A percentile compares a stretch with the other conserved stretches of the same genome.
These are phyloP conservation scores for Penicillium sp. DNA, from an alignment of 2,329 filamentous ascomycete genomes.

Conservation along the genomic window DNA sequence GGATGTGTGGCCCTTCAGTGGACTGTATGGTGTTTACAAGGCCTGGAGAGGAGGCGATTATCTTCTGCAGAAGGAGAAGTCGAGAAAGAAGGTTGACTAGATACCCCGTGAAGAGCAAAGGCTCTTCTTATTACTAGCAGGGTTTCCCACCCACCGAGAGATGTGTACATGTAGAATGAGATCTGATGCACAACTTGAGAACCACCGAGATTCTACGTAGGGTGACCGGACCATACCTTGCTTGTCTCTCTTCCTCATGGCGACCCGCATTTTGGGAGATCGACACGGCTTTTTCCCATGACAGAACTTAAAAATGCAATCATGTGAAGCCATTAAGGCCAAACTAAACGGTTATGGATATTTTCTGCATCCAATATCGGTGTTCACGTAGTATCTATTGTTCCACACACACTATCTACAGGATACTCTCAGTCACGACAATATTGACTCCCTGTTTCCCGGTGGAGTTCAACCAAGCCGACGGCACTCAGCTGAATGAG, in stretches of 20 bases:
- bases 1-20: constrained; percentile 30
- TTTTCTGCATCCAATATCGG: too few relatives aligned
- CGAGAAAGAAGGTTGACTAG: constrained; percentile 11
- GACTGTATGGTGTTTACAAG: constrained; percentile 30
- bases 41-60: constrained; percentile 31
- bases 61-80: constrained; percentile 17
- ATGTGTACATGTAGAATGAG: too few relatives aligned
- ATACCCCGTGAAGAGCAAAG: neutral
- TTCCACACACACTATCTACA: too few relatives aligned
- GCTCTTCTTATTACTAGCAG: too few relatives aligned
- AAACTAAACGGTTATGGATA: too few relatives aligned
- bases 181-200: too few relatives aligned
- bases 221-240: too few relatives aligned
- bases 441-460: neutral
- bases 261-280: neutral
- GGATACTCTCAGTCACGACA: too few relatives aligned
- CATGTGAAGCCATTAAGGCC: neutral
- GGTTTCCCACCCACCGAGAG: too few relatives aligned
- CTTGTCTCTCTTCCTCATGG: too few relatives aligned
- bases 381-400: too few relatives aligned
- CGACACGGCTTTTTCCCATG: neutral
- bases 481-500: neutral
- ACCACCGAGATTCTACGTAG: too few relatives aligned
- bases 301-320: neutral
- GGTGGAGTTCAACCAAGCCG: neutral